phyloP scores from a whole-genome alignment of 345 rosid species.

The Gossypium anomalum region DNA sequence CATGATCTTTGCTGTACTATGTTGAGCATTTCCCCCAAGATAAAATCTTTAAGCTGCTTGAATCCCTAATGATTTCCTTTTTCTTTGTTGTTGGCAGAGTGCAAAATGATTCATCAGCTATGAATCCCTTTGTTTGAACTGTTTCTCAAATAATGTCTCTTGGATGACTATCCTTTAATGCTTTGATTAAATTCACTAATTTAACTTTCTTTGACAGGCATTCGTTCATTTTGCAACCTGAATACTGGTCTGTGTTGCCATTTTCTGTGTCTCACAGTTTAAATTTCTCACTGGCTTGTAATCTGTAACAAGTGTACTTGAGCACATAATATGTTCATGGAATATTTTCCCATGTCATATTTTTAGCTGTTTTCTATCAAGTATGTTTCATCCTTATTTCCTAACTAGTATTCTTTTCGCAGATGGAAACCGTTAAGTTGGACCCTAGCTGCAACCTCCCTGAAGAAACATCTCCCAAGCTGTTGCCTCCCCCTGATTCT shows the following conservation, averaged over 20 bases:
- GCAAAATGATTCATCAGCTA: neutral
- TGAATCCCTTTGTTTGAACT: neutral
- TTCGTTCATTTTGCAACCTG: neutral
- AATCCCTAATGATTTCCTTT: neutral
- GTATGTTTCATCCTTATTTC: neutral
- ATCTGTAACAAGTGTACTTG: neutral
- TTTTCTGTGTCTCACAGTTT: neutral
- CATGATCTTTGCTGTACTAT: neutral
- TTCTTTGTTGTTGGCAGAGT: neutral
- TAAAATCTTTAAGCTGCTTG: constrained; percentile 1
- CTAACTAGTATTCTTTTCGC: constrained; percentile 15
- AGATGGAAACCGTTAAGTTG: constrained; percentile 37
- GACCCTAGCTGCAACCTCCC: constrained; percentile 28
- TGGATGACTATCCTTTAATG: neutral
- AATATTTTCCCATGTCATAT: no score
- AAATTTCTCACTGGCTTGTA: neutral
- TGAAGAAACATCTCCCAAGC: constrained; percentile 30
- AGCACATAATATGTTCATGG: no score
- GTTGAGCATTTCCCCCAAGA: neutral
- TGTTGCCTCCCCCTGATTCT: constrained; percentile 29
- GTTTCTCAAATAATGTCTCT: neutral
- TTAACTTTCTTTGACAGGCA: neutral
- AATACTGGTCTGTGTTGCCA: neutral
- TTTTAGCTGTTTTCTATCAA: no score
- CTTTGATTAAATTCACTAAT: neutral